Percentiles rank a stretch among this genome's conserved stretches.
phyloP scores from a whole-genome alignment of 75 land plant species.

The Chamaecyparis obtusa region DNA sequence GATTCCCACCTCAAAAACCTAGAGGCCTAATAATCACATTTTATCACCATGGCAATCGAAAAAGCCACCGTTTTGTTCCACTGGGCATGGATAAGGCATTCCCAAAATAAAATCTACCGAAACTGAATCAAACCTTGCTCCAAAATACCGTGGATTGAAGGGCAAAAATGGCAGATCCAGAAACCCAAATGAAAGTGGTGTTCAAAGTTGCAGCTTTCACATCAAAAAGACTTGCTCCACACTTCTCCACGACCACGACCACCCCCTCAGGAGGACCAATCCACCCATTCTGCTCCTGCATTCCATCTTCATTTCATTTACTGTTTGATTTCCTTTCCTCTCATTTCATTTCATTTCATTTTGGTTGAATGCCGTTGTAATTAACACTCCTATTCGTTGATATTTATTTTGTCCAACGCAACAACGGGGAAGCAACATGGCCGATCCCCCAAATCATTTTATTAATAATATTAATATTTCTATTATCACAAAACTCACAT shows the following conservation, averaged over 20 bases:
- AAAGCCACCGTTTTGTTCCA: not conserved
- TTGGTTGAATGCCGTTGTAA: not conserved
- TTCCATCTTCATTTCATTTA: conserved; percentile 12
- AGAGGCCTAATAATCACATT: not conserved
- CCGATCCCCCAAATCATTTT: not conserved
- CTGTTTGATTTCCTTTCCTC: not conserved
- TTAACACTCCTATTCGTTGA: not conserved
- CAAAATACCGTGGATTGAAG: not conserved
- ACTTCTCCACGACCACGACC: not conserved
- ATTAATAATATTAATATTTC: not conserved
- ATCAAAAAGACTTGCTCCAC: conserved; percentile 4
- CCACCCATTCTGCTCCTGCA: conserved; percentile 9
- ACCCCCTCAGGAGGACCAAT: not conserved
- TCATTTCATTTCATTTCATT: conserved; percentile 4
- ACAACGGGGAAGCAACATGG: not conserved
- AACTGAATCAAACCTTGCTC: not conserved
- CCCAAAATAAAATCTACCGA: not conserved
- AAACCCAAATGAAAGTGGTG: conserved; percentile 8
- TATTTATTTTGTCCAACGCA: not conserved
- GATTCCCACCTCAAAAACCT: not conserved
- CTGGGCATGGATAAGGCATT: not conserved
- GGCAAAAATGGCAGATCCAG: not conserved
- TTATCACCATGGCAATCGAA: not conserved
- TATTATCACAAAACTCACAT: not conserved
- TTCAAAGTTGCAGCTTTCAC: conserved; percentile 1